Evolutionary conservation across 2,329 filamentous ascomycete species (phyloP).

Genomic region (Penicillium concentricum): DNA sequence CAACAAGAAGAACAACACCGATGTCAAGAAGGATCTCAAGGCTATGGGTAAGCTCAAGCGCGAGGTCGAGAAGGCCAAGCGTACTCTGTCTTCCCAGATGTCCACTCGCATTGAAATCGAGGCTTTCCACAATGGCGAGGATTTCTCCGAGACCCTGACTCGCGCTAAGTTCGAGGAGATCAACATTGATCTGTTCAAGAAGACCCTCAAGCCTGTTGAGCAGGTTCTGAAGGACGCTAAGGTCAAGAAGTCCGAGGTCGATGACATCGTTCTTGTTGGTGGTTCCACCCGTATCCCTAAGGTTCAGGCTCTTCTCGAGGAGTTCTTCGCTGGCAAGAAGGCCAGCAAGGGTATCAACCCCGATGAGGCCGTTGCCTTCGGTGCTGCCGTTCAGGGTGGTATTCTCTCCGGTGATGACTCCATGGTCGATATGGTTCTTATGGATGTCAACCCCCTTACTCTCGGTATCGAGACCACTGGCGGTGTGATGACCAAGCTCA

Average conservation of each 20-base stretch:
- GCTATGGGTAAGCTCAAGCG: constrained; percentile 99
- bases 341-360: constrained; percentile 99
- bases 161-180: constrained; percentile 99
- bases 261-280: constrained; percentile 97
- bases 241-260: constrained; percentile 90
- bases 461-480: constrained; percentile 97
- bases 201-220: constrained; percentile 97
- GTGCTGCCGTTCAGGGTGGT: constrained; percentile 95
- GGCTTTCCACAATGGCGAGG: constrained; percentile 92
- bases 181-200: constrained; percentile 99
- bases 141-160: constrained; percentile 97
- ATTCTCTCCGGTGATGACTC: constrained; percentile 85
- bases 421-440: constrained; percentile 78
- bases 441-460: constrained; percentile 96
- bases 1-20: constrained; percentile 96
- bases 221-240: constrained; percentile 98
- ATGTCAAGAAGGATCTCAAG: constrained; percentile 92
- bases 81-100: constrained; percentile 92
- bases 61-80: constrained; percentile 99
- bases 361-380: constrained; percentile 97
- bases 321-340: constrained; percentile 94
- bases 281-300: constrained; percentile 99
- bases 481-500: constrained; percentile 96
- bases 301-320: constrained; percentile 90
- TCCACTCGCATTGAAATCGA: constrained; percentile 95